Evolutionary conservation across 2,329 filamentous ascomycete species (phyloP).

Genomic region (Calonectria pseudoreteaudii): DNA sequence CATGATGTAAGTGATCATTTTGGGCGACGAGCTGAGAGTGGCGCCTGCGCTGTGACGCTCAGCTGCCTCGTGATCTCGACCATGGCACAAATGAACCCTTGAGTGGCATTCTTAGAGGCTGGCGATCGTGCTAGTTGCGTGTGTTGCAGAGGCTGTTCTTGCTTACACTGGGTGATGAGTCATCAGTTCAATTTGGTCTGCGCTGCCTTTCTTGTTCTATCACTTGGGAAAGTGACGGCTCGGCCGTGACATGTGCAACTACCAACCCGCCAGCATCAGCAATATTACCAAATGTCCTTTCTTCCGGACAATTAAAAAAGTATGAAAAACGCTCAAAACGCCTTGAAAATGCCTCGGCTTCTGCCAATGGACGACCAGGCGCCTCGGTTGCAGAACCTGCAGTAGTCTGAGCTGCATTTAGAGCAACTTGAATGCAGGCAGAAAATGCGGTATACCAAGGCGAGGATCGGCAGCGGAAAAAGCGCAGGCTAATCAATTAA

Average conservation of each 20-base stretch:
- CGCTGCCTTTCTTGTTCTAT: not conserved
- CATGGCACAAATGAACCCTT: not conserved
- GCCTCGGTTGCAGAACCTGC: not conserved
- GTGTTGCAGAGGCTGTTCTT: not conserved
- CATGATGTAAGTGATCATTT: not conserved
- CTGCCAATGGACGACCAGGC: not conserved
- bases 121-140: no score
- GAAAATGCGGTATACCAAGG: not conserved
- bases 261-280: not conserved
- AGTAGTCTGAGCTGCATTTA: not conserved
- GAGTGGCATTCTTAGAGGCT: not conserved
- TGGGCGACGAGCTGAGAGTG: not conserved
- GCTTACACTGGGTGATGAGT: not conserved
- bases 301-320: not conserved
- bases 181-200: not conserved
- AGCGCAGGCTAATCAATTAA: not conserved
- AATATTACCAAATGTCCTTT: not conserved
- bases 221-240: not conserved
- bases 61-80: not conserved
- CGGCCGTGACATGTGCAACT: not conserved
- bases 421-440: not conserved
- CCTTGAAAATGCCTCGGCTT: not conserved
- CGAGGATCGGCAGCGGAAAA: not conserved
- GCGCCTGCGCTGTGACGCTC: not conserved
- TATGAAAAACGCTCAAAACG: not conserved